Conservation (phyloP, 2,329 filamentous ascomycete genomes). For the Ophidiomyces ophidiicola region DNA sequence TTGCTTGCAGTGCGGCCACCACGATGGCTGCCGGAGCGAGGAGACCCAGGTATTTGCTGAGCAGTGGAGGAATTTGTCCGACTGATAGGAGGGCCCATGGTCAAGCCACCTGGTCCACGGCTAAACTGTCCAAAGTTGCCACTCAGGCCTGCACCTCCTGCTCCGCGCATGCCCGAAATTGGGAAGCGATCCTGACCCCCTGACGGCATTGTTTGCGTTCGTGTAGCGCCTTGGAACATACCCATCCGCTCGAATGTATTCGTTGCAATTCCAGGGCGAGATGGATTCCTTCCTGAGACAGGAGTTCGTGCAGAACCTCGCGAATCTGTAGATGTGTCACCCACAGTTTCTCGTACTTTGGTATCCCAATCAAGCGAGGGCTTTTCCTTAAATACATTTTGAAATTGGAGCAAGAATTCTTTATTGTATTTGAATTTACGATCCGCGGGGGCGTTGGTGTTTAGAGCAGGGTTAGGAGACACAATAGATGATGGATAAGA, state of each 20-base stretch:
- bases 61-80: constrained; percentile 47
- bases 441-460: constrained; percentile 56
- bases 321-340: constrained; percentile 54
- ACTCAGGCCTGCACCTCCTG: constrained; percentile 25
- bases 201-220: constrained; percentile 51
- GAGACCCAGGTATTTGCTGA: constrained; percentile 55
- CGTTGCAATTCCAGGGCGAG: constrained; percentile 29
- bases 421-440: constrained; percentile 92
- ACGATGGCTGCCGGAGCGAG: constrained; percentile 56
- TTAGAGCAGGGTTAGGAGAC: constrained; percentile 85
- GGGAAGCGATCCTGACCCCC: constrained; percentile 60
- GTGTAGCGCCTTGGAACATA: constrained; percentile 41
- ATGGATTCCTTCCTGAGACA: constrained; percentile 8
- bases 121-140: constrained; percentile 50
- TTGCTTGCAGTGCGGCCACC: constrained; percentile 40
- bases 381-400: constrained; percentile 91
- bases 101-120: constrained; percentile 46
- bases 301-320: constrained; percentile 31
- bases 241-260: constrained; percentile 54
- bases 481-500: constrained; percentile 73
- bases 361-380: constrained; percentile 86
- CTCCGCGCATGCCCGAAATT: constrained; percentile 43
- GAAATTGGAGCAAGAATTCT: constrained; percentile 90
- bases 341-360: constrained; percentile 73
- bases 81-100: constrained; percentile 53